phyloP scores from a whole-genome alignment of 441 rosid genomes.

The Mallotus japonicus region DNA sequence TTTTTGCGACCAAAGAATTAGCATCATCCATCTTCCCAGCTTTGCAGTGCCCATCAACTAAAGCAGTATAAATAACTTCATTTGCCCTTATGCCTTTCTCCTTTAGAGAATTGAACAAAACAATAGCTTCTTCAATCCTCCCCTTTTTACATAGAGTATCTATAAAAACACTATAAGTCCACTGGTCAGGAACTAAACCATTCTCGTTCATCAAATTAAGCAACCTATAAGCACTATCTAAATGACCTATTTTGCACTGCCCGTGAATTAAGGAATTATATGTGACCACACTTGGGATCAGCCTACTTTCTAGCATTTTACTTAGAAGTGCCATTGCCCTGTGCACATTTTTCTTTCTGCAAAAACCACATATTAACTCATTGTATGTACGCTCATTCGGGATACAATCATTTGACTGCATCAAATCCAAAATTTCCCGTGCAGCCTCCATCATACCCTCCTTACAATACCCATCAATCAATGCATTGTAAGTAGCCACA shows the following conservation, averaged over 20 bases:
- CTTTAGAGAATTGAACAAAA: slow-evolving; percentile 60
- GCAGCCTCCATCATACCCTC: slow-evolving; percentile 54
- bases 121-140: slow-evolving; percentile 60
- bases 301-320: slow-evolving; percentile 48
- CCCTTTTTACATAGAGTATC: slow-evolving; percentile 59
- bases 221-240: slow-evolving; percentile 64
- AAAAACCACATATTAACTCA: slow-evolving; percentile 63
- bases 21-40: slow-evolving; percentile 53
- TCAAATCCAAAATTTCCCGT: slow-evolving; percentile 52
- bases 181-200: slow-evolving; percentile 60
- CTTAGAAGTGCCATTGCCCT: slow-evolving; percentile 66
- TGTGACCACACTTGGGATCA: slow-evolving; percentile 53
- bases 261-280: slow-evolving; percentile 69
- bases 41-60: slow-evolving; percentile 84
- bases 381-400: slow-evolving; percentile 76
- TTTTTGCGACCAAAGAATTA: slow-evolving; percentile 45
- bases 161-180: slow-evolving; percentile 61
- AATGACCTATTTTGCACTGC: slow-evolving; percentile 62
- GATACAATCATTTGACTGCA: slow-evolving; percentile 48
- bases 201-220: slow-evolving; percentile 56
- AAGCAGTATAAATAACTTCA: slow-evolving; percentile 68
- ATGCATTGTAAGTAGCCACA: slow-evolving; percentile 74
- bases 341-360: slow-evolving; percentile 62
- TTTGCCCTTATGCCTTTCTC: slow-evolving; percentile 56
- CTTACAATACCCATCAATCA: slow-evolving; percentile 75